Base-by-base conservation (phyloP, 805 yeast species). In the Sungouiozyma intestinalis region DNA sequence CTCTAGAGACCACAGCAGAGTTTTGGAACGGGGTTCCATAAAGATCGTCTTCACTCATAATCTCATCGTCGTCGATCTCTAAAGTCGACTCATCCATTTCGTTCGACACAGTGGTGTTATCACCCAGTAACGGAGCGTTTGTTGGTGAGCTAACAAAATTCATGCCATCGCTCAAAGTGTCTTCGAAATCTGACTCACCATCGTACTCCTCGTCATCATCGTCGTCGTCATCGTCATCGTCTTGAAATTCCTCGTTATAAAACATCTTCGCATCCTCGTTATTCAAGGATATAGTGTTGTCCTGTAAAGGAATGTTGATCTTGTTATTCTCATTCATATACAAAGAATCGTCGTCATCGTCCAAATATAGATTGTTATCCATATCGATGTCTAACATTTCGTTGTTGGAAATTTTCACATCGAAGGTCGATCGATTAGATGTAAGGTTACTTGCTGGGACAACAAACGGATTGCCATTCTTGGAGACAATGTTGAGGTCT, bases 201-300 rank as follows among this genome's bases (percentile, higher is more conserved):
- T 11, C n/a, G 2, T 17, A 16, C 19, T 3, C 19, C 3, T 33
- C 36, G 36, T 33, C 36, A 17, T 33, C 36, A 11, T 33, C 36
- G n/a, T 33, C 36, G 36, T 45, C 48, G 13, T 36, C 42, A 17
- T 46, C 55, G 7, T 53, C 40, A 35, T 55, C 58, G 43, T 57
- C 60, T 20, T 52, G 49, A 42, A 56, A 59, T 38, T 59, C 64
- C 35, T 58, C 53, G 40, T 57, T 59, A 40, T 57, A 59, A 9
- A 54, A 50, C 40, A 53, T 47, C 46, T 53, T 51, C 14, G 64
- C 61, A 40, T 57, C 57, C 34, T 53, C 60, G 38, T 49, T 48
- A 36, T 52, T 55, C 31, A 53, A 48, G 3, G 55, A 45, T 36
- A 45, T 45, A 40, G 41, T 46, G 40, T 49, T 50, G 45, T 56